Evolutionary conservation across 441 rosid species (phyloP).

Genomic region (Brassica hybrid): DNA sequence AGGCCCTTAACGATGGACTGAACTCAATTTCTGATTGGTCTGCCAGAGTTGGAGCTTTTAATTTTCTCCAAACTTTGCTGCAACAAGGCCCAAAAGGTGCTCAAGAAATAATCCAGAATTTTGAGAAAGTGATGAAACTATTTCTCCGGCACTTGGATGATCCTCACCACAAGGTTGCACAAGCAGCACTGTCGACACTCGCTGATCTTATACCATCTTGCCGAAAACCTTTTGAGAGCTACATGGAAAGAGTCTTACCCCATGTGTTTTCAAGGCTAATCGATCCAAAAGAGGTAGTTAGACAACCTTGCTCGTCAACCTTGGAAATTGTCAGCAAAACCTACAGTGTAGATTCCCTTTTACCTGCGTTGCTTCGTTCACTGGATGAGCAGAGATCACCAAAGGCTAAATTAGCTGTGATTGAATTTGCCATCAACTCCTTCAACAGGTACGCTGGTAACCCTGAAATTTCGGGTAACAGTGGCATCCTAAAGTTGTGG

Average conservation of each 20-base stretch:
- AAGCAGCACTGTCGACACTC: slow-evolving; percentile 95
- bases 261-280: slow-evolving; percentile 96
- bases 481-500: slow-evolving; percentile 93
- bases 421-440: slow-evolving; percentile 87
- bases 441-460: slow-evolving; percentile 79
- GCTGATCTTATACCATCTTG: slow-evolving; percentile 94
- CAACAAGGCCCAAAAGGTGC: slow-evolving; percentile 95
- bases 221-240: slow-evolving; percentile 94
- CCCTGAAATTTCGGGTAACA: slow-evolving; percentile 82
- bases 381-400: slow-evolving; percentile 99
- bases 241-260: slow-evolving; percentile 95
- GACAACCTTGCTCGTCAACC: slow-evolving; percentile 87
- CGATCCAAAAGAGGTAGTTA: slow-evolving; percentile 96
- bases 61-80: slow-evolving; percentile 76
- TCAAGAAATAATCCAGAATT: slow-evolving; percentile 91
- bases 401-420: slow-evolving; percentile 98
- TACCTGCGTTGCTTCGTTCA: slow-evolving; percentile 95
- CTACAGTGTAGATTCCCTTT: slow-evolving; percentile 86
- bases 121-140: slow-evolving; percentile 98
- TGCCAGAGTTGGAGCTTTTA: slow-evolving; percentile 95
- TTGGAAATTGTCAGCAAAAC: slow-evolving; percentile 91
- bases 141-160: slow-evolving; percentile 98
- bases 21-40: slow-evolving; percentile 94
- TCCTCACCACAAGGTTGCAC: slow-evolving; percentile 99
- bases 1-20: slow-evolving; percentile 90